Base-by-base conservation (phyloP, 129 eudicot species). In the Heracleum sosnowskyi region DNA sequence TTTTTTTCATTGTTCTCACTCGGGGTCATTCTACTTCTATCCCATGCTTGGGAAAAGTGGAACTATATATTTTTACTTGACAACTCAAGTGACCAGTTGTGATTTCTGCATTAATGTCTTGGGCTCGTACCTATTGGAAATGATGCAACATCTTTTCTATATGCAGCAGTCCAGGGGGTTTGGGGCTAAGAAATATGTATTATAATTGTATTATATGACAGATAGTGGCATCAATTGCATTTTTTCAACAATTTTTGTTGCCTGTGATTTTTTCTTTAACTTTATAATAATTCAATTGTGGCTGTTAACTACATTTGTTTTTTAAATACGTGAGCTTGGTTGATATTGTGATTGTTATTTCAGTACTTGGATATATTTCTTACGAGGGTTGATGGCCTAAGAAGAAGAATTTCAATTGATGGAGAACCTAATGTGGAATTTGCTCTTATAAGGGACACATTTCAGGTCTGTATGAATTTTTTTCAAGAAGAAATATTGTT, bases 291-390 rank as follows among this genome's bases (percentile, higher is more conserved):
- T 26, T 4, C 29, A 62, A 62, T 2, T n/a, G 62, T 53, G 26
- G 62, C 28, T 53, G 11, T 66, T 15, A 66, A 15, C 18, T 15
- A 17, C 7, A 31, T 66, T 31, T 31, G 7, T 31, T 31, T 66
- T 1, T 31, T 13, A 15, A 31, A 33, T 26, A 60, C 10, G 0
- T 29, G 17, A 4, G 29, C 24, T 34, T 16, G 26, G 42, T 31
- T 85, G 73, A 76, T 40, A 35, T 77, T 36, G 0, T 28, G 55
- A 76, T 81, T 75, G 74, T 78, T 79, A 72, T 90, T 85, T 73
- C 99, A 95, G 99, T 90, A 92, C 87, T 85, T 87, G 72, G 91
- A 95, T 83, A 71, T 95, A 80, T 95, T 87, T 84, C 91, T 95
- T 71, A 92, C 97, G 0, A 89, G 99, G 86, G 88, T 92, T 78